These are phyloP conservation scores for Hyphopichia pseudoburtonii DNA, from an alignment of 1,139 yeast species.

Conservation along the genomic window DNA sequence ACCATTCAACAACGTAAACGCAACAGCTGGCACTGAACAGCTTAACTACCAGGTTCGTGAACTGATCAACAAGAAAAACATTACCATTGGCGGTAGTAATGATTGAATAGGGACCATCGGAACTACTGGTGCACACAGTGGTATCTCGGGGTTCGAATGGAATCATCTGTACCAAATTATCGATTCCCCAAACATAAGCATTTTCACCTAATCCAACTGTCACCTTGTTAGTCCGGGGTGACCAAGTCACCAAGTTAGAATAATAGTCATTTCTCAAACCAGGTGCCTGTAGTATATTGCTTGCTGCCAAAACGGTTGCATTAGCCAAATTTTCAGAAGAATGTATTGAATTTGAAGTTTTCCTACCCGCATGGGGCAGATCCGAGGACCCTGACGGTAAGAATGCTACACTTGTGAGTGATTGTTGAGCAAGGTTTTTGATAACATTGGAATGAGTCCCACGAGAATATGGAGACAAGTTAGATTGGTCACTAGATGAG, in stretches of 20 bases:
- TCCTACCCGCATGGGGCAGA: too few species aligned
- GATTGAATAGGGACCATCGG: conserved; percentile 46
- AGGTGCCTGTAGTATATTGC: conserved; percentile 62
- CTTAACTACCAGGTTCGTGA: conserved; percentile 10
- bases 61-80: conserved; percentile 22
- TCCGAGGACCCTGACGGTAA: too few species aligned
- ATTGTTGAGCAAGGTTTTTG: too few species aligned
- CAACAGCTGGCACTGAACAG: conserved; percentile 24
- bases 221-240: conserved; percentile 47
- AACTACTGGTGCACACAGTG: conserved; percentile 11
- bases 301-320: neutral
- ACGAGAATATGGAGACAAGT: too few species aligned
- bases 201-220: conserved; percentile 68
- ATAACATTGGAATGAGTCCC: too few species aligned
- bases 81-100: conserved; percentile 49
- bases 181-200: conserved; percentile 68
- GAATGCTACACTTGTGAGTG: too few species aligned
- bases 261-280: conserved; percentile 78
- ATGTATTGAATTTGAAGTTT: conserved; percentile 1
- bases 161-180: conserved; percentile 35
- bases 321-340: neutral
- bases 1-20: conserved; percentile 67
- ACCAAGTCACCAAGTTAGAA: conserved; percentile 78
- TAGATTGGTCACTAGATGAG: neutral
- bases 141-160: neutral